Evolutionary conservation across 139 green algal genomes (phyloP).

Genomic region (Edaphochlamys debaryana): DNA sequence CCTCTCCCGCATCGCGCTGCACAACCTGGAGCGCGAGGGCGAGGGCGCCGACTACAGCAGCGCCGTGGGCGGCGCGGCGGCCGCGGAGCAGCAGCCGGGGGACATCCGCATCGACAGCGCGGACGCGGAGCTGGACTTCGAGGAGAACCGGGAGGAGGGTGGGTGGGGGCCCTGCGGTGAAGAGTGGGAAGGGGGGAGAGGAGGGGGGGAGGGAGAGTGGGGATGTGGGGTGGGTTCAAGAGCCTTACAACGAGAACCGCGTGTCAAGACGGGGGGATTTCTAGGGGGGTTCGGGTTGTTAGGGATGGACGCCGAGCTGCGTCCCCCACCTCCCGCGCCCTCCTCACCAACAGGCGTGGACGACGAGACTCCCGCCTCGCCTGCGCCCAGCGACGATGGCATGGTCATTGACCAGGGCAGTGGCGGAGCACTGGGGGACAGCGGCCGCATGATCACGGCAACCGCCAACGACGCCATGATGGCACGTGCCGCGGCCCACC

Average conservation of each 20-base stretch:
- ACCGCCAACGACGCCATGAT: conserved; percentile 35
- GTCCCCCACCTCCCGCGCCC: too few species aligned
- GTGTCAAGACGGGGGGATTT: too few species aligned
- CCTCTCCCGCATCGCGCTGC: conserved; percentile 77
- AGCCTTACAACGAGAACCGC: too few species aligned
- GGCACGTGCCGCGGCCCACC: conserved; percentile 31
- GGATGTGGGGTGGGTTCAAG: too few species aligned
- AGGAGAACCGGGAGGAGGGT: conserved; percentile 67
- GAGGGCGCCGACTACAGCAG: conserved; percentile 61
- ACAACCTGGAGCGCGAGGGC: conserved; percentile 84
- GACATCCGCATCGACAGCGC: conserved; percentile 83
- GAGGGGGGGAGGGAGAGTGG: too few species aligned
- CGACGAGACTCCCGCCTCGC: conserved; percentile 42
- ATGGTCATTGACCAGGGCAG: conserved; percentile 63
- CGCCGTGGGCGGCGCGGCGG: conserved; percentile 51
- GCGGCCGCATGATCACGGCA: conserved; percentile 23
- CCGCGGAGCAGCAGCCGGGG: conserved; percentile 50
- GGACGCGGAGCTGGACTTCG: conserved; percentile 91
- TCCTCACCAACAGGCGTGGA: conserved; percentile 40
- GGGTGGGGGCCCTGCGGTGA: conserved; percentile 1
- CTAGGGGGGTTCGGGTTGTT: too few species aligned
- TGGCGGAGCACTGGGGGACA: conserved; percentile 2
- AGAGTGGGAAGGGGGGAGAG: too few species aligned
- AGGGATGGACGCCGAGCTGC: too few species aligned
- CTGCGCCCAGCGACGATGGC: conserved; percentile 57